Percentiles rank a stretch among this genome's conserved stretches.
phyloP scores from a whole-genome alignment of 1,284 basidiomycete genomes.

The Phellinidium pouzarii region DNA sequence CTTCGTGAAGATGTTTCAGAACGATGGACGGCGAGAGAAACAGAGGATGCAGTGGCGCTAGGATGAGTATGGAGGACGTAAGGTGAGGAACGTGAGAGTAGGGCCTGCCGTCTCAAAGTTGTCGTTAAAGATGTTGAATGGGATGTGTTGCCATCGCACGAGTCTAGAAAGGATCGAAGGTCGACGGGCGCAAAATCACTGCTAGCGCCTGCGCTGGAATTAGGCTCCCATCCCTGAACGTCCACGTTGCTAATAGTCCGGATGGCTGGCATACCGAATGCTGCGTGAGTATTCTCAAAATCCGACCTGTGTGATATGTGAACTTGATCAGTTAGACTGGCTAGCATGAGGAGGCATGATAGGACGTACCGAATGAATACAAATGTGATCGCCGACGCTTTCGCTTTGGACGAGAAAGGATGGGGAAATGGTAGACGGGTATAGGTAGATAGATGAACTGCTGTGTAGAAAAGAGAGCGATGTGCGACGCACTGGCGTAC shows the following conservation, averaged over 20 bases:
- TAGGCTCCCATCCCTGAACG: conserved; percentile 14
- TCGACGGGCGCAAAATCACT: neutral
- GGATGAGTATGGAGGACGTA: neutral
- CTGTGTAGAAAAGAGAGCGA: neutral
- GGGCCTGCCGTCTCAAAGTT: conserved; percentile 10
- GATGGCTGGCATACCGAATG: neutral
- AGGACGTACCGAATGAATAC: neutral
- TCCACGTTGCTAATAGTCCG: conserved; percentile 4
- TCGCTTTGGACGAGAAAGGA: neutral
- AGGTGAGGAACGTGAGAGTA: neutral
- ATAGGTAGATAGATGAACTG: conserved; percentile 1
- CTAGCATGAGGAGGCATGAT: neutral
- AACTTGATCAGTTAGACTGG: neutral
- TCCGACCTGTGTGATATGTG: neutral
- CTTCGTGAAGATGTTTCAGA: conserved; percentile 5
- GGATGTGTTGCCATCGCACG: neutral
- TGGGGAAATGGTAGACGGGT: neutral
- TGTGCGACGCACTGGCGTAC: neutral
- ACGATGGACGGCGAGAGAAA: neutral
- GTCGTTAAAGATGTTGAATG: neutral
- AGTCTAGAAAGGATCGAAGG: neutral
- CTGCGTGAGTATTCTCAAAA: neutral
- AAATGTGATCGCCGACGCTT: neutral
- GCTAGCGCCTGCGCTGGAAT: neutral
- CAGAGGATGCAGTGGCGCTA: neutral